phyloP scores from a whole-genome alignment of 83 land plant species.

The Picea engelmannii region DNA sequence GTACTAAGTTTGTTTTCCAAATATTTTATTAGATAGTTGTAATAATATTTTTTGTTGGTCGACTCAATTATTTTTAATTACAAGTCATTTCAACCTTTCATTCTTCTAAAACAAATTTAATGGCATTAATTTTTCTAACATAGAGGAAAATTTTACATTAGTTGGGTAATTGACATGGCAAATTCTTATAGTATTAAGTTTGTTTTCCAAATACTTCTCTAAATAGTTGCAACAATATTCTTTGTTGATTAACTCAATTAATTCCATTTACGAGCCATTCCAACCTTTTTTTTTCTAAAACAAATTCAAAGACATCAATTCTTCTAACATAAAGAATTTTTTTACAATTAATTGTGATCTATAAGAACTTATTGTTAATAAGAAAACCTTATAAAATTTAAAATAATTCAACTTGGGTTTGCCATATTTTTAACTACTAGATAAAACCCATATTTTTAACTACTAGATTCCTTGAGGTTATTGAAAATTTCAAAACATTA shows the following conservation, averaged over 20 bases:
- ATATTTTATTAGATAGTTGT: slow-evolving; percentile 13
- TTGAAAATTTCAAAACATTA: no score
- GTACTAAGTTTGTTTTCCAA: no score
- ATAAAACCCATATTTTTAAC: no score
- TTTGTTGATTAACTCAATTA: slow-evolving; percentile 18
- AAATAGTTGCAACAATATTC: slow-evolving; percentile 17
- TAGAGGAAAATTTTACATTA: slow-evolving; percentile 31
- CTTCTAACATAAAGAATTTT: slow-evolving; percentile 27
- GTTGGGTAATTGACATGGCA: no score
- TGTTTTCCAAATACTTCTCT: background rate
- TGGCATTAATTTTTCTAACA: slow-evolving; percentile 11
- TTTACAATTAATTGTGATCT: slow-evolving; percentile 20
- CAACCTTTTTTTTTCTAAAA: background rate
- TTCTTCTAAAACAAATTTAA: background rate
- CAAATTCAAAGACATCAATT: slow-evolving; percentile 1
- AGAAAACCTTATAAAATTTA: background rate
- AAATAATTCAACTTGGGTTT: no score
- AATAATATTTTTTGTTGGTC: slow-evolving; percentile 18
- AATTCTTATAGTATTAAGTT: no score
- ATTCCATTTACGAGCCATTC: background rate
- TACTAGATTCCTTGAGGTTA: no score
- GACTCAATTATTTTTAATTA: background rate
- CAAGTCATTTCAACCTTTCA: background rate
- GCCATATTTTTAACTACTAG: no score
- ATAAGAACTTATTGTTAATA: background rate